Conservation (phyloP, 495 filamentous ascomycete species). For the Acidomyces sp. region DNA sequence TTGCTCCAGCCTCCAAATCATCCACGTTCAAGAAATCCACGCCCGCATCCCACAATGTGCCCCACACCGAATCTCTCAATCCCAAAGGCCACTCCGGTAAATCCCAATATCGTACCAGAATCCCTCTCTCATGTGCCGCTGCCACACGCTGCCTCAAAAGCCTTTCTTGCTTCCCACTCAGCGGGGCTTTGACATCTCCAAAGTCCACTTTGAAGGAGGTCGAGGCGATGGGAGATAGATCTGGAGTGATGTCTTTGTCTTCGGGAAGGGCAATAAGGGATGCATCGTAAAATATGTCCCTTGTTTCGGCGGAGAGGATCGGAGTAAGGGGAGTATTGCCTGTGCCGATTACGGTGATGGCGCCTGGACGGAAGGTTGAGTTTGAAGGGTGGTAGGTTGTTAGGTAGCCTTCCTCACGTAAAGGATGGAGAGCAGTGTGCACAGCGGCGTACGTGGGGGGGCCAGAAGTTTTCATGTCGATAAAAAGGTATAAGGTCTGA, state of each 20-base stretch:
- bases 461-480: constrained; percentile 31
- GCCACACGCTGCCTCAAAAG: constrained; percentile 27
- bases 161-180: constrained; percentile 28
- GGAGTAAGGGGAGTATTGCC: constrained; percentile 27
- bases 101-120: constrained; percentile 30
- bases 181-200: constrained; percentile 28
- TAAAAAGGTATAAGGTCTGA: constrained; percentile 33
- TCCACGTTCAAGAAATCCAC: constrained; percentile 31
- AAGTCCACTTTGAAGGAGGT: constrained; percentile 20
- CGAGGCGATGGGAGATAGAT: constrained; percentile 23
- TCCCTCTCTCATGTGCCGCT: constrained; percentile 29
- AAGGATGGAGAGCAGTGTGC: constrained; percentile 25
- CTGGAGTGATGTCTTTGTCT: constrained; percentile 25
- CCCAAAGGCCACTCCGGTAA: constrained; percentile 28
- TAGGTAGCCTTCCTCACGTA: constrained; percentile 23
- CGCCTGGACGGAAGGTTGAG: constrained; percentile 16
- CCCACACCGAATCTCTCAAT: constrained; percentile 29
- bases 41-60: constrained; percentile 25
- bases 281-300: constrained; percentile 53
- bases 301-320: constrained; percentile 23
- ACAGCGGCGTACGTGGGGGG: constrained; percentile 25
- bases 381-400: constrained; percentile 26
- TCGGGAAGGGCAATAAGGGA: constrained; percentile 37
- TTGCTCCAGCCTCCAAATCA: constrained; percentile 30
- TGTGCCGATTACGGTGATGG: constrained; percentile 30